These are phyloP conservation scores for barrel medic (Medicago truncatula) DNA, from an alignment of 306 rosid species.

Conservation along the genomic window DNA sequence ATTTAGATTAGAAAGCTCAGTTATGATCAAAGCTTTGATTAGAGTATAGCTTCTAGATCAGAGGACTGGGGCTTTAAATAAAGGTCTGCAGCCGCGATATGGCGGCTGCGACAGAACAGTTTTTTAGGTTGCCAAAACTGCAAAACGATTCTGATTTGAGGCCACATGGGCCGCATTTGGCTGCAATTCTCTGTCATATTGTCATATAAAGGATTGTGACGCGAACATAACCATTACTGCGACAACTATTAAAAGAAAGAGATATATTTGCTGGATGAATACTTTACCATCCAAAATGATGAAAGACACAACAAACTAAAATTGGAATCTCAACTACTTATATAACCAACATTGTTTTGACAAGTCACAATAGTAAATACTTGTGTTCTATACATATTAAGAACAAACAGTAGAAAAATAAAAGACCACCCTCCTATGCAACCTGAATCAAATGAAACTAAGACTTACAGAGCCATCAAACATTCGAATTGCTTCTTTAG, in stretches of 20 bases:
- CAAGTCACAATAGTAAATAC: background rate
- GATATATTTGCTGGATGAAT: background rate
- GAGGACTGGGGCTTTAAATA: constrained; percentile 1
- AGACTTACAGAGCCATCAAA: constrained; percentile 87
- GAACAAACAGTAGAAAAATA: background rate
- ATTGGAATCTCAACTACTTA: constrained; percentile 16
- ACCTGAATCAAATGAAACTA: constrained; percentile 1
- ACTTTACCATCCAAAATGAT: constrained; percentile 8
- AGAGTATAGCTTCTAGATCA: background rate
- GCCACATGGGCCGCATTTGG: background rate
- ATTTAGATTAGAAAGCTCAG: constrained; percentile 18
- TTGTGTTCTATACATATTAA: background rate
- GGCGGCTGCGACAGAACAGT: background rate
- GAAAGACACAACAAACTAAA: constrained; percentile 4
- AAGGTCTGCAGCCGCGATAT: background rate
- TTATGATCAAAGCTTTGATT: background rate
- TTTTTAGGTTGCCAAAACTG: background rate
- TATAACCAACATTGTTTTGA: constrained; percentile 4
- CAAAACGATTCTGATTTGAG: background rate
- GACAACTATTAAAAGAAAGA: background rate
- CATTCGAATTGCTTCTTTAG: constrained; percentile 84
- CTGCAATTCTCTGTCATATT: background rate
- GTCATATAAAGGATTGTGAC: background rate
- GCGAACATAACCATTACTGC: background rate
- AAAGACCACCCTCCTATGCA: constrained; percentile 18